phyloP scores from a whole-genome alignment of 2,329 filamentous ascomycete genomes.

The Escovopsis sp. region DNA sequence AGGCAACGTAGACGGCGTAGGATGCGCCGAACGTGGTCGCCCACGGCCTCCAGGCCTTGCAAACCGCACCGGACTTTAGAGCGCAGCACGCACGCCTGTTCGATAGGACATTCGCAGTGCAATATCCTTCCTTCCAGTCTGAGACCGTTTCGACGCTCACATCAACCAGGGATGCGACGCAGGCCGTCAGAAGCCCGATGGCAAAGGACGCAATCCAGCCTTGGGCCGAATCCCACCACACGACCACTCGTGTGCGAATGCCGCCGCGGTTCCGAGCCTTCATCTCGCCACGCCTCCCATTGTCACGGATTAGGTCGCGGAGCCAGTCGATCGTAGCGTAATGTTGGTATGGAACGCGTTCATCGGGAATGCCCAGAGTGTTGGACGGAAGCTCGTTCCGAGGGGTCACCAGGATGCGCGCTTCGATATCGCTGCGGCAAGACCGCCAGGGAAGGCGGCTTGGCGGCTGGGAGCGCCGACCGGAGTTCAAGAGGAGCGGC shows the following conservation, averaged over 20 bases:
- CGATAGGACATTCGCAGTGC: slow-evolving; percentile 21
- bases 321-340: slow-evolving; percentile 98
- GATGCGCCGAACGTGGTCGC: too few relatives aligned
- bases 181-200: slow-evolving; percentile 73
- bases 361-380: slow-evolving; percentile 55
- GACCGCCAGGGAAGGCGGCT: too few relatives aligned
- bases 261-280: slow-evolving; percentile 68
- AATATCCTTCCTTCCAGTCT: slow-evolving; percentile 86
- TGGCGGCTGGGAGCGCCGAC: too few relatives aligned
- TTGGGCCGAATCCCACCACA: slow-evolving; percentile 74
- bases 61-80: slow-evolving; percentile 52
- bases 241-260: slow-evolving; percentile 59
- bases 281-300: slow-evolving; percentile 58
- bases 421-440: too few relatives aligned
- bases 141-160: slow-evolving; percentile 74
- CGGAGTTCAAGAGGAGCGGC: too few relatives aligned
- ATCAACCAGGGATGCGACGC: slow-evolving; percentile 82
- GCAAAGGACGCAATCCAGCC: slow-evolving; percentile 90
- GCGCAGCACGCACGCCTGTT: too few relatives aligned
- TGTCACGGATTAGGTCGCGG: slow-evolving; percentile 90
- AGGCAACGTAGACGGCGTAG: too few relatives aligned
- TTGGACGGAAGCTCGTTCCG: slow-evolving; percentile 29
- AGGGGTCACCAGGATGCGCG: too few relatives aligned
- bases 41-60: slow-evolving; percentile 37
- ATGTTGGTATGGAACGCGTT: slow-evolving; percentile 96